Evolutionary conservation across 345 rosid genomes (phyloP), one percentile per base, ranked within the genome.

Genomic region (Linum tenue): DNA sequence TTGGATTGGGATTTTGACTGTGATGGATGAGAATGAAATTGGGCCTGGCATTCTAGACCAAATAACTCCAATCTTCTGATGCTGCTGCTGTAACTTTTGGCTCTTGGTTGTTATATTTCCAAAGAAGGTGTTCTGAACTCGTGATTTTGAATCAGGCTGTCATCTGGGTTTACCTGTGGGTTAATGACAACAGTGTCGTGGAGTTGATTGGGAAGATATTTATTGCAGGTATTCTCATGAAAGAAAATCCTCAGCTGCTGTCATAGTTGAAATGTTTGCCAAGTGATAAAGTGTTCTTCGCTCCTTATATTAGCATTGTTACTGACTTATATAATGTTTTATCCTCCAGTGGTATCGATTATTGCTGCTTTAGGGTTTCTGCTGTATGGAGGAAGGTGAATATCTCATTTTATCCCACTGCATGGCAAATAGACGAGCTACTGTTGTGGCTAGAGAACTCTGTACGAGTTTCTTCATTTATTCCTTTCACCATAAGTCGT

Each of bases 301-400:
- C 22, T 53, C 74, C 40, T 69, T 66, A 7, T 60, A 10, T 38
- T 60, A 64, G 37, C 41, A 60, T 36, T 44, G 12, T 3, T 55
- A 31, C 63, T 70, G 51, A 77, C 66, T 48, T 22, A 37, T 59
- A 17, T 38, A 35, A 38, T 70, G 4, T 67, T 44, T 69, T 37
- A 65, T 78, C 58, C 70, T 70, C 39, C 85, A 95, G 99, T 77
- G 82, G 84, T 95, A 50, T 95, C 99, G 37, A 82, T 89, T 72
- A 63, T 91, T 40, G 99, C 98, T 55, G 95, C 99, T 31, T 70
- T 87, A 69, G 96, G 98, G 61, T 95, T 91, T 86, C 77, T 91
- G 85, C 81, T 89, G 2, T 95, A 86, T 67, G 99, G 99, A 70
- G 99, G 99, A 89, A 91, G 99, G 99, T 91, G 62, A 82, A 73